These are phyloP conservation scores for Hericium erinaceus DNA, from an alignment of 768 basidiomycete genomes.

Conservation along the genomic window DNA sequence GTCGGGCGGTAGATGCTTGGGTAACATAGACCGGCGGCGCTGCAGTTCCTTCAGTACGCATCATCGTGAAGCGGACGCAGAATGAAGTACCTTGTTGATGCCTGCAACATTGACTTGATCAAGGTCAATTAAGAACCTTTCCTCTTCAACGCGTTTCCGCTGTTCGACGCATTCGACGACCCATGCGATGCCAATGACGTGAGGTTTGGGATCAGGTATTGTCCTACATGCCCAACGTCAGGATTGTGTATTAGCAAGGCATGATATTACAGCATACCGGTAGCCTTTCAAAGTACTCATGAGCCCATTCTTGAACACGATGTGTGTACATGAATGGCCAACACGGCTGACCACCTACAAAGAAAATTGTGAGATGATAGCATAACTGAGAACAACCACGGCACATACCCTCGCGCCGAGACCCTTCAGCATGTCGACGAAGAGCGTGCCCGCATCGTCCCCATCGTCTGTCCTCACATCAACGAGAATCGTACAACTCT, in stretches of 20 bases:
- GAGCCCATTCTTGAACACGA: conserved; percentile 78
- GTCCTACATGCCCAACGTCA: conserved; percentile 28
- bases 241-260: neutral
- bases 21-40: conserved; percentile 70
- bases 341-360: conserved; percentile 53
- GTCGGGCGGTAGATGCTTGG: conserved; percentile 35
- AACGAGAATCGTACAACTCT: conserved; percentile 73
- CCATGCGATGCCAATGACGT: conserved; percentile 81
- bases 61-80: neutral
- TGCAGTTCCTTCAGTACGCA: conserved; percentile 19
- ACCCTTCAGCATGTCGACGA: conserved; percentile 72
- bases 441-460: conserved; percentile 72
- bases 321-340: conserved; percentile 69
- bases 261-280: conserved; percentile 32
- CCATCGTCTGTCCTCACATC: conserved; percentile 70
- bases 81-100: conserved; percentile 44
- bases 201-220: conserved; percentile 58
- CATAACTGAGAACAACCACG: no score
- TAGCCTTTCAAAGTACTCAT: conserved; percentile 67
- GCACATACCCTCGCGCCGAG: conserved; percentile 70
- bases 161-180: conserved; percentile 81
- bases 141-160: conserved; percentile 52
- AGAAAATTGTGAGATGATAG: neutral
- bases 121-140: conserved; percentile 55
- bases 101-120: conserved; percentile 47